Base-by-base conservation (phyloP, 2,329 filamentous ascomycete genomes). In the Cladosporium sp. region DNA sequence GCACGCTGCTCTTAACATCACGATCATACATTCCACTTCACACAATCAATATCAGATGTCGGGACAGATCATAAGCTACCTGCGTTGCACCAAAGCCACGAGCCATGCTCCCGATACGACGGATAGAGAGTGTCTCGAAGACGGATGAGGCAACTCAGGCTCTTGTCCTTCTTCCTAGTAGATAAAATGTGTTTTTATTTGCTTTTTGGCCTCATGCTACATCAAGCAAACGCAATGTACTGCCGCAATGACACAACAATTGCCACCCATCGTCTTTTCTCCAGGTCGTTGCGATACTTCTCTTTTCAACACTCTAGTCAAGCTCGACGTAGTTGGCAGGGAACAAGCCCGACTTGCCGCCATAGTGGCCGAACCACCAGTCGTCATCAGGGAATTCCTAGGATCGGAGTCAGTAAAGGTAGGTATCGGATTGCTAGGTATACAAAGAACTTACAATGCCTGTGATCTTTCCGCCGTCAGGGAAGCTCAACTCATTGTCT, bases 361-460 rank as follows among this genome's bases (percentile, higher is more conserved):
- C 84, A 78, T 90, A 96, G 73, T 91, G 88, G 66, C 95, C 95
- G 73, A 94, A 91, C 95, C 95, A 99, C 95, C 95, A 99, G 76
- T 99, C 95, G 70, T 98, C 94, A 73, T 98, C 95, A 2, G 95
- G 95, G 79, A 98, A 98, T 82, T 97, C 92, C 89, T 91, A 28
- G 3, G 29, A 23, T 10, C 14, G 11, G 8, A 26, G 62, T 65
- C 18, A 62, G 64, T 23, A 33, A 12, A 7, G 72, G 23, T 50
- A 56, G 52, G 65, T 28, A 12, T 52, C 52, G 75, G 21, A n/a
- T 16, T 16, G 8, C 16, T 21, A 4, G 26, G 29, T 28, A 3
- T 53, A 2, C 14, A 7, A 72, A 80, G 77, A 56, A 84, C 88
- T 83, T 84, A 91, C 89, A 69, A 99, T 82, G 74, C 90, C 86